Base-by-base conservation (phyloP, 2,329 filamentous ascomycete species). In the Chaetomium globosum region DNA sequence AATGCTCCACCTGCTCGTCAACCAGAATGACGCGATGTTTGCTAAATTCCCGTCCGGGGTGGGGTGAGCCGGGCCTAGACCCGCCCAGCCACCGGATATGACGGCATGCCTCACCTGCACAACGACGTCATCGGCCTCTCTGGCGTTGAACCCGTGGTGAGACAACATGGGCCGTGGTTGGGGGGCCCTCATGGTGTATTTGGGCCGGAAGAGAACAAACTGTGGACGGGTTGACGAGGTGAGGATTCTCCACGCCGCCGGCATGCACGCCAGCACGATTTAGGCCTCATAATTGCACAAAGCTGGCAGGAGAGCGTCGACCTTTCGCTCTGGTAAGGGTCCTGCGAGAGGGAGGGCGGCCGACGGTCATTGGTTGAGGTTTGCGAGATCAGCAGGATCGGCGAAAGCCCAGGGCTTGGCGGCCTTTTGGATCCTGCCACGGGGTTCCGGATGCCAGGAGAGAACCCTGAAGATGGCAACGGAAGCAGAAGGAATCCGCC, bases 81-180 rank as follows among this genome's bases (percentile, higher is more conserved):
- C 64, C 53, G 60, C 58, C 59, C 36, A 60, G 55, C 56, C 54
- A 67, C 51, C 67, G 67, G 67, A 69, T 66, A 69, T 69, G 67
- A 67, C 67, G 67, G 67, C 67, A 69, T 65, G 51, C 67, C 36
- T 46, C 61, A 52, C 16, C 52, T 64, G 65, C 65, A 58, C 5
- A n/a, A 51, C 59, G 51, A 69, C 67, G 67, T 69, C 67, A 69
- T 69, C 54, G 59, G 61, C 13, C 61, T 48, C 43, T 48, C 23
- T 13, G 12, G 9, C 4, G 19, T 13, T 28, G 43, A 43, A 49
- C 10, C 23, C 49, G 30, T 23, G 28, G 23, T 39, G 57, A 39
- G 52, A 31, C 39, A 43, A 10, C 30, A 21, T 36, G 12, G 16
- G 26, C 33, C 26, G 31, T 43, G 21, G 23, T 46, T 26, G 49